These are phyloP conservation scores for Chytriomyces confervae DNA, from an alignment of 192 early-diverging fungal genomes.

Conservation along the genomic window DNA sequence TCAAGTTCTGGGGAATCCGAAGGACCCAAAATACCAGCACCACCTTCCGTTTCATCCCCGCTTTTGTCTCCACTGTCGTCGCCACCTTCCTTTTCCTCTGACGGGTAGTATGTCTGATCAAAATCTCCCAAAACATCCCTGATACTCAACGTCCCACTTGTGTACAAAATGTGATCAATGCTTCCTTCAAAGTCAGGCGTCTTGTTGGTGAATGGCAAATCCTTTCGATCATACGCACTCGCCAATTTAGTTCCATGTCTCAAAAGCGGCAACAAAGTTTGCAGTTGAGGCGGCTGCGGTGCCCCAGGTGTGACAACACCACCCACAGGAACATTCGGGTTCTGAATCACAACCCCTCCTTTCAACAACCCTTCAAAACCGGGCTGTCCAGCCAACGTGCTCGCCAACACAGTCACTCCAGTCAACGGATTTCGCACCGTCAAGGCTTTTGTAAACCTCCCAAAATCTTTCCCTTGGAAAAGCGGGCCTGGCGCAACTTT, in stretches of 20 bases:
- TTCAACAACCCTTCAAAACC: conserved; percentile 34
- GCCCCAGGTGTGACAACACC: neutral
- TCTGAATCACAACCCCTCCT: conserved; percentile 36
- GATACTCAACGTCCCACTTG: conserved; percentile 43
- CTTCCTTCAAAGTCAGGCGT: conserved; percentile 51
- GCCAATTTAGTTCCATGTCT: conserved; percentile 39
- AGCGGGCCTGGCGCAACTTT: conserved; percentile 37
- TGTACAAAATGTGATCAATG: conserved; percentile 60
- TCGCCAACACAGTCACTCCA: conserved; percentile 22
- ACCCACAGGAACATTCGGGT: neutral
- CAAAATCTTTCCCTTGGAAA: conserved; percentile 47
- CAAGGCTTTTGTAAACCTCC: conserved; percentile 36
- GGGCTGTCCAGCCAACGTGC: conserved; percentile 13
- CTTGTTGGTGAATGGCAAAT: conserved; percentile 53
- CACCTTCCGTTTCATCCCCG: neutral
- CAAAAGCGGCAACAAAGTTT: conserved; percentile 27
- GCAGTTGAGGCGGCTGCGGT: neutral
- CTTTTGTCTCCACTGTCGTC: neutral
- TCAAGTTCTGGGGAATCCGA: neutral
- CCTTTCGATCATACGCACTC: conserved; percentile 42
- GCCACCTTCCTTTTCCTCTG: neutral
- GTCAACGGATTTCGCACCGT: conserved; percentile 21
- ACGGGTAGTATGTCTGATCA: conserved; percentile 32
- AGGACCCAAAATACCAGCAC: neutral
- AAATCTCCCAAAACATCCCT: conserved; percentile 48